A percentile compares a stretch with the other conserved stretches of the same genome.
These are phyloP conservation scores for Abelmoschus esculentus DNA, from an alignment of 345 rosid genomes.

Conservation along the genomic window DNA sequence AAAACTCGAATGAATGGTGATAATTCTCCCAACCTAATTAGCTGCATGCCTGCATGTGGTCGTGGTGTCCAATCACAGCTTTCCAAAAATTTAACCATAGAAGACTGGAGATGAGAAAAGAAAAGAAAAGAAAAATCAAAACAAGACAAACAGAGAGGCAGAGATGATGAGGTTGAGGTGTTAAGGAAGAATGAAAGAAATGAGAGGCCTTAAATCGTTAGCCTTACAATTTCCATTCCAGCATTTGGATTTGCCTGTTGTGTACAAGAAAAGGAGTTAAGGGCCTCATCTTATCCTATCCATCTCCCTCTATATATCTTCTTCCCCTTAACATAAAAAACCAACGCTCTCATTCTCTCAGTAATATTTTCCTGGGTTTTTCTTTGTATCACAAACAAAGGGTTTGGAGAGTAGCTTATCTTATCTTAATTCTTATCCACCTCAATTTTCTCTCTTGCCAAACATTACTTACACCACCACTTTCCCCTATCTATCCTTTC, in stretches of 20 bases:
- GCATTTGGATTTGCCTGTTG: conserved; percentile 1
- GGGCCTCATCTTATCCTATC: conserved; percentile 52
- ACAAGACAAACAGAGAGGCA: conserved; percentile 1
- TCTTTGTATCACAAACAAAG: conserved; percentile 15
- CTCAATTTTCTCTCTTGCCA: conserved; percentile 2
- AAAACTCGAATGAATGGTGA: background rate
- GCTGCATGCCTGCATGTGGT: background rate
- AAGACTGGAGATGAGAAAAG: background rate
- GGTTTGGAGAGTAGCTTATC: conserved; percentile 24
- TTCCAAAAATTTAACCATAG: conserved; percentile 5
- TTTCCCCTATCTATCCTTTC: background rate
- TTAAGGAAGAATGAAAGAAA: conserved; percentile 18
- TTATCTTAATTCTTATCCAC: conserved; percentile 29
- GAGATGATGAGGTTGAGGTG: conserved; percentile 18
- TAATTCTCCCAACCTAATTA: background rate
- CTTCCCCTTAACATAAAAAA: background rate
- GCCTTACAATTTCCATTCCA: conserved; percentile 25
- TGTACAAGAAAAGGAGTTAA: conserved; percentile 18
- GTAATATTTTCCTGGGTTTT: background rate
- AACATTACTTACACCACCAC: background rate
- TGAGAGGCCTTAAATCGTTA: conserved; percentile 56
- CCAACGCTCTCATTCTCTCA: background rate
- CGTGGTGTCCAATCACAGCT: conserved; percentile 15
- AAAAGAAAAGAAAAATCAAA: background rate
- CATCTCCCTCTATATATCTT: background rate